phyloP scores from a whole-genome alignment of 2,329 filamentous ascomycete genomes.

The Nakataea oryzae region DNA sequence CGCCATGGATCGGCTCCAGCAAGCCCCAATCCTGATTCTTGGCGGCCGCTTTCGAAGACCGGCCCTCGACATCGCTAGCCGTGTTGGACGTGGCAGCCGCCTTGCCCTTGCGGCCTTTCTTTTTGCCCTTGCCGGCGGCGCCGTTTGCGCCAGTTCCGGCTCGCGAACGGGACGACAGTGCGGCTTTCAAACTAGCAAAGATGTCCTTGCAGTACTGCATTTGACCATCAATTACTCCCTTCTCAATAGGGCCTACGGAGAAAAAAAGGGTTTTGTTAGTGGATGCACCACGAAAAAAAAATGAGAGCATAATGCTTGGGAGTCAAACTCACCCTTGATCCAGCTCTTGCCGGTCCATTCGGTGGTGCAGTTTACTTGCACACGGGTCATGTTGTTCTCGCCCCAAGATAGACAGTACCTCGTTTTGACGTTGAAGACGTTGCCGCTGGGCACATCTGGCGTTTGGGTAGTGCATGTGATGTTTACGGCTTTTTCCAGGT shows the following conservation, averaged over 20 bases:
- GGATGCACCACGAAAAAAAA: neutral
- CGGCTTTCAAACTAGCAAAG: slow-evolving; percentile 60
- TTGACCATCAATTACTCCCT: slow-evolving; percentile 87
- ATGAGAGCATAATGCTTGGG: neutral
- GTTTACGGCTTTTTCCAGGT: slow-evolving; percentile 78
- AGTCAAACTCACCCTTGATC: slow-evolving; percentile 66
- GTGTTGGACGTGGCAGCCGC: slow-evolving; percentile 32
- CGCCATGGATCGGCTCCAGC: slow-evolving; percentile 64
- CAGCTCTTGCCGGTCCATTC: slow-evolving; percentile 98
- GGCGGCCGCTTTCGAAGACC: slow-evolving; percentile 26
- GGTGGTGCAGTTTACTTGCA: slow-evolving; percentile 81
- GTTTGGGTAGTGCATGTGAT: slow-evolving; percentile 79
- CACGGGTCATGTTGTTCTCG: slow-evolving; percentile 70
- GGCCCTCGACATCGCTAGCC: slow-evolving; percentile 24
- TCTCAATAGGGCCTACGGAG: slow-evolving; percentile 86
- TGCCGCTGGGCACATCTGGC: slow-evolving; percentile 90
- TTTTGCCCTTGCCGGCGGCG: slow-evolving; percentile 44
- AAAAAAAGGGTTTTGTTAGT: slow-evolving; percentile 4
- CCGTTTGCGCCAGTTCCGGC: slow-evolving; percentile 33
- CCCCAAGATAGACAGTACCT: slow-evolving; percentile 93
- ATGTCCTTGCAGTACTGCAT: slow-evolving; percentile 72
- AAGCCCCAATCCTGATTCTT: slow-evolving; percentile 58
- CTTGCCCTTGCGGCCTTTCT: slow-evolving; percentile 44
- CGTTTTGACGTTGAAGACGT: slow-evolving; percentile 84
- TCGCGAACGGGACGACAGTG: slow-evolving; percentile 56